Base-by-base conservation (phyloP, 1,284 basidiomycete genomes). In the Pyrrhoderma noxium region DNA sequence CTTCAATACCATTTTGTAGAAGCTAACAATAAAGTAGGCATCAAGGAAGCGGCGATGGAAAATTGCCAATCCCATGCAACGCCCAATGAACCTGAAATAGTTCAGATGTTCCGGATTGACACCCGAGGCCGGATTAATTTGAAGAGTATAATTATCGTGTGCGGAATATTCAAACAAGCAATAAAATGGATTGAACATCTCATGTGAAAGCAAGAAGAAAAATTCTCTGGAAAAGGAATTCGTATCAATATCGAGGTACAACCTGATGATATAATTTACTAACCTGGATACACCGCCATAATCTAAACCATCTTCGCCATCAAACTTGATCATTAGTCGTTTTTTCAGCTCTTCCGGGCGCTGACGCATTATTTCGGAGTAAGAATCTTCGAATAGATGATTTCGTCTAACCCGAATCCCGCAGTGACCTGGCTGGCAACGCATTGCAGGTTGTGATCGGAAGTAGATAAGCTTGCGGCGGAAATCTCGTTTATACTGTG, bases 1-100 rank as follows among this genome's bases (percentile, higher is more conserved):
- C 61, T 83, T 83, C 35, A 97, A 70, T 52, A 95, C 92, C 93
- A 95, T 97, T 79, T 99, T 99, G 79, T 99, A 99, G 77, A 99
- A 95, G 59, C 90, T 93, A 44, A 93, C 86, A 57, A 99, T 95
- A 65, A 99, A 99, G 76, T 99, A 99, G 41, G 95, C 94, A 64
- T 99, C 96, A 51, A 99, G 74, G 84, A 99, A 99, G 8, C 95
- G 85, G 59, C 94, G 82, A 68, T 99, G 96, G 84, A 97, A 99
- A 67, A 99, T 96, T 51, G 92, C 94, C 18, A 98, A 78, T 55
- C 94, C 95, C 59, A 98, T 76, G 56, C 87, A 85, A 49, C 96
- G 83, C 16, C 96, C 95, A 58, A 98, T 97, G 67, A 99, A 99
- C 74, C 96, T 97, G 85, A 99, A 99, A 74, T 99, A 99, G 72